Percentiles rank a stretch among this genome's conserved stretches.
phyloP scores from a whole-genome alignment of 768 basidiomycete genomes.

The Naganishia onofrii region DNA sequence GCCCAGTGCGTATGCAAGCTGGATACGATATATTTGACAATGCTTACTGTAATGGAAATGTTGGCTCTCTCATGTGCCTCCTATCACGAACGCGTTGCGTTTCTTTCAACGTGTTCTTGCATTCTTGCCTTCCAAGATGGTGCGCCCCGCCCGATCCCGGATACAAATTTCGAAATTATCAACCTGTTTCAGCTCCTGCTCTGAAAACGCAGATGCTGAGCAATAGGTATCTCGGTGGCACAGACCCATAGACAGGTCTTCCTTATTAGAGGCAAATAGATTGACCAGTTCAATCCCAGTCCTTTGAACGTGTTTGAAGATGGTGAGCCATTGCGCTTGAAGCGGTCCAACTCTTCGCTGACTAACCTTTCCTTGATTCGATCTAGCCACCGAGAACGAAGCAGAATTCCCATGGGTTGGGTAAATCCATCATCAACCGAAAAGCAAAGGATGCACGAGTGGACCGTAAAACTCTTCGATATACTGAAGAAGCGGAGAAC shows the following conservation, averaged over 20 bases:
- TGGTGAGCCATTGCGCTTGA: neutral
- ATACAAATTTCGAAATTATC: constrained; percentile 1
- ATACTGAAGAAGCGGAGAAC: constrained; percentile 28
- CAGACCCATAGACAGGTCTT: neutral
- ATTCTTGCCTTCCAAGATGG: neutral
- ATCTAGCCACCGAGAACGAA: constrained; percentile 43
- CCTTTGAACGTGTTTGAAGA: neutral
- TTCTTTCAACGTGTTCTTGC: too few species aligned
- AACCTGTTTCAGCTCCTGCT: neutral
- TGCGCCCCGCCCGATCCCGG: neutral
- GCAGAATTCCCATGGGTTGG: constrained; percentile 62
- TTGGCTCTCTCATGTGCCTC: constrained; percentile 5
- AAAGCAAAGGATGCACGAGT: constrained; percentile 68
- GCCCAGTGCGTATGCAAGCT: too few species aligned
- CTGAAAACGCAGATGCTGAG: neutral
- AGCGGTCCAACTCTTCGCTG: neutral
- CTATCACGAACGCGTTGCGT: too few species aligned
- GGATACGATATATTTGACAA: too few species aligned
- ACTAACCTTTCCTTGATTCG: neutral
- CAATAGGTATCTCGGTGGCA: neutral
- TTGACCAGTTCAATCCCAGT: neutral
- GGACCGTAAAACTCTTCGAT: constrained; percentile 22
- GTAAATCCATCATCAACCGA: constrained; percentile 91
- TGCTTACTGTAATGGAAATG: neutral
- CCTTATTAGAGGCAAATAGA: neutral